phyloP scores from a whole-genome alignment of 2,329 filamentous ascomycete species.

The Davidsoniella virescens region DNA sequence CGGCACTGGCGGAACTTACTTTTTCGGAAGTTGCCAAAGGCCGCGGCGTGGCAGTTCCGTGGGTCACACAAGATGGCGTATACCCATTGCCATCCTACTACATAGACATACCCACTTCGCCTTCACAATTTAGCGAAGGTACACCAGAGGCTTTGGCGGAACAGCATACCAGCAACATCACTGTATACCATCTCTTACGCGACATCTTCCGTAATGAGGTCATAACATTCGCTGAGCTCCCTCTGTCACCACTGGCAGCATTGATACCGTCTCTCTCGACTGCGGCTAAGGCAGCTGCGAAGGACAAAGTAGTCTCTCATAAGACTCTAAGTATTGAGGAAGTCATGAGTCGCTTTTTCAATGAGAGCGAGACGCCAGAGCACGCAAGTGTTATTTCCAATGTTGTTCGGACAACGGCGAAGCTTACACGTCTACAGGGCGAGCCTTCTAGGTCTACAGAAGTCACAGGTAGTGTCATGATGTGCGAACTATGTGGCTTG shows the following conservation, averaged over 20 bases:
- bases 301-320: slow-evolving; percentile 38
- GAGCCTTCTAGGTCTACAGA: neutral
- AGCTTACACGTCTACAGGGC: slow-evolving; percentile 41
- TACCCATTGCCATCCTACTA: slow-evolving; percentile 22
- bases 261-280: slow-evolving; percentile 25
- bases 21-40: slow-evolving; percentile 84
- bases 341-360: slow-evolving; percentile 78
- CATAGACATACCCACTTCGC: slow-evolving; percentile 2
- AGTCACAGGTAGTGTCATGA: neutral
- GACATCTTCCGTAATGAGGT: slow-evolving; percentile 77
- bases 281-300: slow-evolving; percentile 15
- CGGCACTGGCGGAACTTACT: slow-evolving; percentile 69
- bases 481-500: slow-evolving; percentile 38
- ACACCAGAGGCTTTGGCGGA: slow-evolving; percentile 13
- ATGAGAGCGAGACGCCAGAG: slow-evolving; percentile 54
- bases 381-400: slow-evolving; percentile 86
- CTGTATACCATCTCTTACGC: slow-evolving; percentile 61
- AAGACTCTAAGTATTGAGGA: slow-evolving; percentile 80
- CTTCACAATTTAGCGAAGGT: slow-evolving; percentile 16
- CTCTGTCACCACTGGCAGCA: slow-evolving; percentile 33
- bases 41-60: slow-evolving; percentile 67
- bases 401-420: slow-evolving; percentile 81
- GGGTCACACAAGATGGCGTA: slow-evolving; percentile 62
- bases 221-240: slow-evolving; percentile 42
- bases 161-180: neutral